Percentiles rank a stretch among this genome's conserved stretches.
Conservation (phyloP, 2,329 filamentous ascomycete genomes). For the Sarocladium kiliense region DNA sequence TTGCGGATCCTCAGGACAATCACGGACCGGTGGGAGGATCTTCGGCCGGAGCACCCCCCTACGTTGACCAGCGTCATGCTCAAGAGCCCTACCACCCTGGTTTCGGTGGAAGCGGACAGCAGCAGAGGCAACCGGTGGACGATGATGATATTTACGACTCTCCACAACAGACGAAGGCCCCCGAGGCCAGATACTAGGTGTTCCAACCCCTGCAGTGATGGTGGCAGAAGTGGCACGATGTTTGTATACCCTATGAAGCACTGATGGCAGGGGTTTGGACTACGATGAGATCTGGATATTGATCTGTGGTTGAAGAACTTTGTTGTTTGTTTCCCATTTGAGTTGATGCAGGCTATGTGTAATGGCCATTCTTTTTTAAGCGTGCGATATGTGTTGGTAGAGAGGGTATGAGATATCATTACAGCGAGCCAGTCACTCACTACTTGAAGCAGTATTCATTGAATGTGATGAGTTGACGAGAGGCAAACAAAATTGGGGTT, state of each 20-base stretch:
- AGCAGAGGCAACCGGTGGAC: background rate
- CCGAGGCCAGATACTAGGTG: background rate
- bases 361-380: background rate
- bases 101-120: constrained; percentile 14
- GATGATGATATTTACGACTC: constrained; percentile 9
- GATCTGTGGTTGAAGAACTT: background rate
- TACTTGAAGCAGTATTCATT: no score
- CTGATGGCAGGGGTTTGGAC: background rate
- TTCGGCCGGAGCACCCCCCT: background rate
- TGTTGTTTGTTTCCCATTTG: background rate
- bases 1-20: constrained; percentile 21
- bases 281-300: background rate
- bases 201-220: constrained; percentile 35
- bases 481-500: no score
- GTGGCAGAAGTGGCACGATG: constrained; percentile 27
- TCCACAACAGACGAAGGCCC: background rate
- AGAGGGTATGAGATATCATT: background rate
- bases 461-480: no score
- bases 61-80: constrained; percentile 18
- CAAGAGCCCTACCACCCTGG: constrained; percentile 35
- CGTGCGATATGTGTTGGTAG: background rate
- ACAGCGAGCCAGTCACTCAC: no score
- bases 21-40: background rate
- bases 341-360: background rate
- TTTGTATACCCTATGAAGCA: constrained; percentile 2